Base-by-base conservation (phyloP, 495 filamentous ascomycete genomes). In the Mycothermus thermophilus region DNA sequence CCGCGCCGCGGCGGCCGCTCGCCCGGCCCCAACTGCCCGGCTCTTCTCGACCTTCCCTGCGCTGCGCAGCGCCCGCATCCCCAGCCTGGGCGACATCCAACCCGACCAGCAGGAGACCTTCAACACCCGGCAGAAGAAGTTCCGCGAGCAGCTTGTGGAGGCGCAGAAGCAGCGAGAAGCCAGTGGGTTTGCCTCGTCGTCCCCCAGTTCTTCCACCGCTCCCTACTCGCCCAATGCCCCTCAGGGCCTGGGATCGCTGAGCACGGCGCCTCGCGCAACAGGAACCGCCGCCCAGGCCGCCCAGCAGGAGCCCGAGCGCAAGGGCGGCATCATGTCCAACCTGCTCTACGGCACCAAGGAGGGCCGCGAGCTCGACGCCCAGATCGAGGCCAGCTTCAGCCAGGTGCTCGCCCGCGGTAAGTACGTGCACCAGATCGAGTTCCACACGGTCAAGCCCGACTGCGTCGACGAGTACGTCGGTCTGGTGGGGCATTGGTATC, bases 271-370 rank as follows among this genome's bases (percentile, higher is more conserved):
- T 56, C 40, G 55, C 36, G 34, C 34, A 36, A 48, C 64, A 66
- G 79, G 74, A 48, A 50, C 52, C 39, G 52, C 52, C 21, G 62
- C 64, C 37, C 62, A 66, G 39, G 42, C 55, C 38, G 51, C 54
- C 31, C 60, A 59, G 43, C 44, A 52, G 16, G 52, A 59, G 58
- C 43, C 56, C 25, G 48, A 55, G 9, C 61, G 61, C 55, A 69
- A 70, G 47, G 55, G 63, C 24, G 68, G 70, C 8, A 66, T 68
- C 21, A 51, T 79, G 13, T 66, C 60, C 16, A 80, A 75, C 32
- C 69, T 97, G 32, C 90, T 97, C 55, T 96, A 97, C 58, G 90
- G 90, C 44, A 95, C 92, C 8, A 80, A 87, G 50, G 86, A 95
- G 53, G 92, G 88, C 4, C 73, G 84, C 42, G 77, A 90, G 57